These are phyloP conservation scores for Coffea canephora DNA, from an alignment of 257 asterid genomes.

Conservation along the genomic window DNA sequence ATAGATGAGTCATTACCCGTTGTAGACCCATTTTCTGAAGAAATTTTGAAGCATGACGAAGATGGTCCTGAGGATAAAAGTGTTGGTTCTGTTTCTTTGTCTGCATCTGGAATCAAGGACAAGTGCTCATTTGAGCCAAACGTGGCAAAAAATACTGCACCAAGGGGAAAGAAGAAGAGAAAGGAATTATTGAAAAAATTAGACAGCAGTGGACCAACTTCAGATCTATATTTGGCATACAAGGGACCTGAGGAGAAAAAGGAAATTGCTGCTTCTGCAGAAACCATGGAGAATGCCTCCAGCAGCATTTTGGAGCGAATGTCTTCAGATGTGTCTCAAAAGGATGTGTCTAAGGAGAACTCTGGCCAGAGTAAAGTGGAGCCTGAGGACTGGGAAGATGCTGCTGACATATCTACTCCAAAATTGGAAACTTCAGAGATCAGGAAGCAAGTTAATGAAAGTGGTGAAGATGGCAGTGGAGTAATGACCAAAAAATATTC, in stretches of 20 bases:
- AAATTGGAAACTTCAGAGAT: conserved; percentile 45
- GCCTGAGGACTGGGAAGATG: conserved; percentile 99
- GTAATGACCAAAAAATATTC: conserved; percentile 60
- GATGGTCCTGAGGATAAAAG: conserved; percentile 31
- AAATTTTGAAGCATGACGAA: conserved; percentile 34
- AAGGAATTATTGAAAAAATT: conserved; percentile 53
- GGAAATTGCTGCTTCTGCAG: conserved; percentile 40
- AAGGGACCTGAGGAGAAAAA: conserved; percentile 89
- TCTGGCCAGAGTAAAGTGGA: conserved; percentile 48
- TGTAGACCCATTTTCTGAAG: conserved; percentile 32
- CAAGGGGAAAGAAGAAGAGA: conserved; percentile 45
- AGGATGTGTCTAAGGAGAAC: conserved; percentile 37
- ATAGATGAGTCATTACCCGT: conserved; percentile 29
- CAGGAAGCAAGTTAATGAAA: conserved; percentile 24
- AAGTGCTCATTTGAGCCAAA: conserved; percentile 47
- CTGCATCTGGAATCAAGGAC: conserved; percentile 40
- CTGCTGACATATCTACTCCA: conserved; percentile 74
- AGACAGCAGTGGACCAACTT: conserved; percentile 76
- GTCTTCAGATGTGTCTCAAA: conserved; percentile 34
- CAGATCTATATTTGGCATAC: conserved; percentile 88
- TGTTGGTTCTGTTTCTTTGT: conserved; percentile 29
- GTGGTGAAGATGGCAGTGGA: conserved; percentile 43
- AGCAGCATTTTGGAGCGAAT: conserved; percentile 30
- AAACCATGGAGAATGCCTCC: conserved; percentile 32
- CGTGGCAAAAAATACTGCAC: conserved; percentile 38